Percentiles rank a stretch among this genome's conserved stretches.
Evolutionary conservation across 179 eudicot species (phyloP).

Genomic region (Pouteria campechiana): DNA sequence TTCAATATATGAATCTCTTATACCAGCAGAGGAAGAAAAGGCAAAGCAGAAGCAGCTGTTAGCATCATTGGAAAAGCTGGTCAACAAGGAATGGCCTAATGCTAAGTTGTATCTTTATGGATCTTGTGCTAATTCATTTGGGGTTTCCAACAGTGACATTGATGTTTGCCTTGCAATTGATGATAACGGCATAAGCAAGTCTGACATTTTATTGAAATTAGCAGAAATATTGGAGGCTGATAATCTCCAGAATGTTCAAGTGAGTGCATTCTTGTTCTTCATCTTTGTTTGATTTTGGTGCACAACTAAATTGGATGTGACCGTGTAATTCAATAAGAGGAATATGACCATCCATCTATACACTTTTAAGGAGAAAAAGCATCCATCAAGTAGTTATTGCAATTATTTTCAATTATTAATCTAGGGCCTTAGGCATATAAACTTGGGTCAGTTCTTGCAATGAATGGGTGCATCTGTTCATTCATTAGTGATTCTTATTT

Average conservation of each 20-base stretch:
- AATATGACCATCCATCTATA: too few species aligned
- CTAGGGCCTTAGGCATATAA: too few species aligned
- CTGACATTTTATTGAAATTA: slow-evolving; percentile 64
- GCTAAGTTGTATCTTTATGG: slow-evolving; percentile 80
- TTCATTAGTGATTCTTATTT: too few species aligned
- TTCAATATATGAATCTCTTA: slow-evolving; percentile 56
- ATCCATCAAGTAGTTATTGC: too few species aligned
- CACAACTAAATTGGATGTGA: too few species aligned
- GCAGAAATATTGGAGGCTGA: slow-evolving; percentile 74
- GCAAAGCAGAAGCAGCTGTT: slow-evolving; percentile 66
- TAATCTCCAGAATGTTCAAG: slow-evolving; percentile 93
- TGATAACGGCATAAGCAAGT: slow-evolving; percentile 45
- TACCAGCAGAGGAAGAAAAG: slow-evolving; percentile 84
- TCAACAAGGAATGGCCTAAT: slow-evolving; percentile 76
- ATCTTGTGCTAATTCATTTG: slow-evolving; percentile 95
- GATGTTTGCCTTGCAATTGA: slow-evolving; percentile 78
- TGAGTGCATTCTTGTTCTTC: too few species aligned
- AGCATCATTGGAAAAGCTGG: slow-evolving; percentile 65
- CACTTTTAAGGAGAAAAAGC: too few species aligned
- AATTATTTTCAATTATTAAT: too few species aligned
- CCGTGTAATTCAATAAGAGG: too few species aligned
- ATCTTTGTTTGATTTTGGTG: too few species aligned
- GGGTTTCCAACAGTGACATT: slow-evolving; percentile 86
- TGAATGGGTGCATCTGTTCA: too few species aligned
- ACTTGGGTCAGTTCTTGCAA: too few species aligned